Base-by-base conservation (phyloP, 345 rosid genomes). In the Populus pruinosa region DNA sequence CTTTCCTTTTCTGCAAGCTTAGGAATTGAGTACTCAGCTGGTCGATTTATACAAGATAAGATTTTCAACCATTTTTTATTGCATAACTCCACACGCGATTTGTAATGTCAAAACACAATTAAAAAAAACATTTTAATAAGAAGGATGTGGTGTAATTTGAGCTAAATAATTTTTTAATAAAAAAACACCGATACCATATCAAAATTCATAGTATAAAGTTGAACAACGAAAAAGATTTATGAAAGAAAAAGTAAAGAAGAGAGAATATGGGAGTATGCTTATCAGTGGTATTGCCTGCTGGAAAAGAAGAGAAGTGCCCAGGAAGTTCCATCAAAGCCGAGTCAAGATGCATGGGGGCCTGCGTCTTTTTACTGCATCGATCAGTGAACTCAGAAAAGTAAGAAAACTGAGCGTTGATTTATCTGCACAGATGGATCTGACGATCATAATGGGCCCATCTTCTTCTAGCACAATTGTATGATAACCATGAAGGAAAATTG, bases 271-370 rank as follows among this genome's bases (percentile, higher is more conserved):
- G 69, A 33, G 17, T 65, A 33, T 66, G 33, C 69, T 6, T 17
- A 27, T 27, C 21, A 35, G 36, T 9, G 14, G 20, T 17, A 6
- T 23, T 6, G 38, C 21, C 16, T 27, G 69, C 33, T 66, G 33
- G n/a, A 43, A 69, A 14, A 53, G 31, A 69, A 20, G 55, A 44
- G 59, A 31, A 33, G 35, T 7, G 33, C 20, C 62, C 65, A 44
- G 4, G 72, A 44, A 8, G 68, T 64, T 72, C 75, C 63, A 80
- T 80, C 76, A 76, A 59, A 29, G 79, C 79, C 76, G 83, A 80
- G 76, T 71, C 83, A 65, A 10, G 59, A 53, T 27, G 29, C 29
- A 27, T 63, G 76, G 79, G 79, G 79, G 33, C 79, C 83, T 16
- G 8, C 47, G 23, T 67, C 43, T 47, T 50, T 47, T 49, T 33